Conservation (phyloP, 257 asterid genomes). For the Jasminum sambac region DNA sequence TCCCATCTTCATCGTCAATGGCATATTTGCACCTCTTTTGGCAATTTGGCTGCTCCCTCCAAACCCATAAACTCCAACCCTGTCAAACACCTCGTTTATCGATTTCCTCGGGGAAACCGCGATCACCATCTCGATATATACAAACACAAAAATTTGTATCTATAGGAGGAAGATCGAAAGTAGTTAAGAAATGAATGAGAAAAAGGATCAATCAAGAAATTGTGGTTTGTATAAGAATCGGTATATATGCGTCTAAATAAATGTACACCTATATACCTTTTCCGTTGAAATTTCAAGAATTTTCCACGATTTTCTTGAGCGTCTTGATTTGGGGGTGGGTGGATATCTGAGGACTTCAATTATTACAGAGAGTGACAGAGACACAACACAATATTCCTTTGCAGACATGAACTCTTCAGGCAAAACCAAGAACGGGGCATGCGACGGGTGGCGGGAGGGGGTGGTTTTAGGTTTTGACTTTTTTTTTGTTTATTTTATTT, state of each 20-base stretch:
- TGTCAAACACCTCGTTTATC: constrained; percentile 67
- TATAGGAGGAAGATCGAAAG: constrained; percentile 19
- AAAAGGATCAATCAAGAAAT: neutral
- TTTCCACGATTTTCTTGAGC: too few relatives aligned
- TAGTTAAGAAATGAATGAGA: neutral
- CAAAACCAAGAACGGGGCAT: too few relatives aligned
- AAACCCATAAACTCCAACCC: constrained; percentile 73
- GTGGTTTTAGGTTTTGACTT: too few relatives aligned
- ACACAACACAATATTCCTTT: too few relatives aligned
- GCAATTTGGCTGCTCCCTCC: constrained; percentile 57
- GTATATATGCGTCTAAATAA: constrained; percentile 9
- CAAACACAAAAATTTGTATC: neutral
- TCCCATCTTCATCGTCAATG: constrained; percentile 47
- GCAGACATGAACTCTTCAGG: too few relatives aligned
- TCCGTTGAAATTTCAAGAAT: too few relatives aligned
- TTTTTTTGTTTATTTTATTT: too few relatives aligned
- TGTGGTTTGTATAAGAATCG: neutral
- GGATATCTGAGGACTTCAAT: too few relatives aligned
- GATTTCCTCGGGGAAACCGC: constrained; percentile 66
- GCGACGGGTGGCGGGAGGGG: too few relatives aligned
- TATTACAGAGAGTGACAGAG: too few relatives aligned
- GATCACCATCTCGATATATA: constrained; percentile 51
- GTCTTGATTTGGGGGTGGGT: too few relatives aligned
- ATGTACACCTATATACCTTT: constrained; percentile 11
- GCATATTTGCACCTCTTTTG: constrained; percentile 59